Conservation (phyloP, 306 rosid genomes). For the Abrus precatorius region DNA sequence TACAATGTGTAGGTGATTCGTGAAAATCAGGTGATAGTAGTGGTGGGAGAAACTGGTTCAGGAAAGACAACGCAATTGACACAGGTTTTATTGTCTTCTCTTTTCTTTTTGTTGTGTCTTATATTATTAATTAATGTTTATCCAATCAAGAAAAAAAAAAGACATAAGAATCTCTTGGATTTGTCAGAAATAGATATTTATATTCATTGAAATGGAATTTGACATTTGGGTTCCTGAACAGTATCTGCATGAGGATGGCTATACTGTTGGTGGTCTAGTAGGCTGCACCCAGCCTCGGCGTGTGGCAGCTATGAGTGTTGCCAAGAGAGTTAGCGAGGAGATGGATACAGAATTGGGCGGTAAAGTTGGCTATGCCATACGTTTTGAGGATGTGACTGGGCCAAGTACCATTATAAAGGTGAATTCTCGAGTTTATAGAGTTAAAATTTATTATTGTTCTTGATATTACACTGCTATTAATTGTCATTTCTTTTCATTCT, state of each 20-base stretch:
- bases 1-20: conserved; percentile 75
- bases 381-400: conserved; percentile 98
- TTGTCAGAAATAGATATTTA: conserved; percentile 1
- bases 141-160: neutral
- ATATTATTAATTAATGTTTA: neutral
- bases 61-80: conserved; percentile 98
- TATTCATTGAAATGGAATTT: conserved; percentile 37
- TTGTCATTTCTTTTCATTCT: conserved; percentile 21
- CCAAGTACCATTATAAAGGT: conserved; percentile 92
- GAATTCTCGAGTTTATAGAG: conserved; percentile 13
- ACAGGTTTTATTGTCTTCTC: conserved; percentile 66
- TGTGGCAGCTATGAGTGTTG: conserved; percentile 99
- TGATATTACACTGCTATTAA: neutral
- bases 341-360: conserved; percentile 96
- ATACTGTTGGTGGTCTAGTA: conserved; percentile 75
- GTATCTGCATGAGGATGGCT: conserved; percentile 97
- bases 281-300: conserved; percentile 99
- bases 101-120: conserved; percentile 9
- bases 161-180: conserved; percentile 18
- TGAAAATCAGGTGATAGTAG: conserved; percentile 93
- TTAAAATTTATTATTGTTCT: conserved; percentile 16
- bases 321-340: conserved; percentile 99
- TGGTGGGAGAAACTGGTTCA: conserved; percentile 99
- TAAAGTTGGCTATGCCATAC: conserved; percentile 96
- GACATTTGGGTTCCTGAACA: conserved; percentile 59